Conservation (phyloP, 139 green algal species). For the Limnomonas spitsbergensis region DNA sequence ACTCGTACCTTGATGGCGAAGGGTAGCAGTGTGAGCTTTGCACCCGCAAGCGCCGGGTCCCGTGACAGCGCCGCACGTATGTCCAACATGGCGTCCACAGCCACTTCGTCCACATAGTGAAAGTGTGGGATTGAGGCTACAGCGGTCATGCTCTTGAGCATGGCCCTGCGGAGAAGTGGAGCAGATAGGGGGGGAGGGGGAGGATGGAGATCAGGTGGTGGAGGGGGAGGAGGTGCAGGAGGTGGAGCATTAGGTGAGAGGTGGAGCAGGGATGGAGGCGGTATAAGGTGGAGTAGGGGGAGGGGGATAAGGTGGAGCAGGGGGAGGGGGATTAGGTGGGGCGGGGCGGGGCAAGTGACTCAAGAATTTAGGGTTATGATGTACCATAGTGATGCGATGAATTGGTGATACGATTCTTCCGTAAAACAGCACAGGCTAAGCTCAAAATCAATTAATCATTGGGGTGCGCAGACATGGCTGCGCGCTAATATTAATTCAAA, state of each 20-base stretch:
- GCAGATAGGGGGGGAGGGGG: neutral
- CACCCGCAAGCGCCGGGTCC: conserved; percentile 27
- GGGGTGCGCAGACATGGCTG: too few species aligned
- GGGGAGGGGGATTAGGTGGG: neutral
- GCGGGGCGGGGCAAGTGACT: too few species aligned
- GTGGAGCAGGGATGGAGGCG: neutral
- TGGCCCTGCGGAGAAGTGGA: conserved; percentile 45
- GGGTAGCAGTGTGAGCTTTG: conserved; percentile 79
- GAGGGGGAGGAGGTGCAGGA: too few species aligned
- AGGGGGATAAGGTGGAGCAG: neutral
- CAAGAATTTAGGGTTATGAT: too few species aligned
- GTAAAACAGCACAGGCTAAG: too few species aligned
- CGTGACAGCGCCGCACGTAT: conserved; percentile 42
- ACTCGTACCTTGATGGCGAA: conserved; percentile 84
- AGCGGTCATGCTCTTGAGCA: conserved; percentile 76
- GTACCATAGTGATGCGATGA: too few species aligned
- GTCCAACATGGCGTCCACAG: conserved; percentile 55
- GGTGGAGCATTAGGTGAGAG: neutral
- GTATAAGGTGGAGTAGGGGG: neutral
- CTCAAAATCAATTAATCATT: too few species aligned
- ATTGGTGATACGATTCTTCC: too few species aligned
- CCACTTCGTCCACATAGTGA: conserved; percentile 38
- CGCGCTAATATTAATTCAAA: too few species aligned
- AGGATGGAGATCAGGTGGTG: neutral
- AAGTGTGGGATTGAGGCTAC: conserved; percentile 75